Conservation (phyloP, 2,329 filamentous ascomycete species). For the Hypocreales sp. region DNA sequence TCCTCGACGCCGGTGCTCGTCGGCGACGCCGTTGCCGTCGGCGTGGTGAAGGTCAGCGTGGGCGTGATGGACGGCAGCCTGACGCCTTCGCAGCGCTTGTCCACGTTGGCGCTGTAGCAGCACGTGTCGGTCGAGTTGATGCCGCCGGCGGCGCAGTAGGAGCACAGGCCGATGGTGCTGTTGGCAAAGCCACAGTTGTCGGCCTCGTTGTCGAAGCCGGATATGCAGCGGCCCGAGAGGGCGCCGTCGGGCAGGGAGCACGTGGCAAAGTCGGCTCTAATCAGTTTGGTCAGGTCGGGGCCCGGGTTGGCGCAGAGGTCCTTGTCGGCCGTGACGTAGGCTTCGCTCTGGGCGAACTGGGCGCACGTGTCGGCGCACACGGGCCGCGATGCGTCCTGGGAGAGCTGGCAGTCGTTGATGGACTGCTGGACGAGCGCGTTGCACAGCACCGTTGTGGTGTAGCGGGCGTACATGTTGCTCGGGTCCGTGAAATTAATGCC, state of each 20-base stretch:
- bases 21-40: slow-evolving; percentile 23
- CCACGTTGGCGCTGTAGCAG: slow-evolving; percentile 70
- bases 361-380: slow-evolving; percentile 85
- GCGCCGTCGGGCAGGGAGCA: slow-evolving; percentile 74
- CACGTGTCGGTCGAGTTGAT: slow-evolving; percentile 91
- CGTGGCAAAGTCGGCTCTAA: slow-evolving; percentile 82
- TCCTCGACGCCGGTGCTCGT: slow-evolving; percentile 10
- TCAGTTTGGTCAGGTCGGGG: slow-evolving; percentile 53
- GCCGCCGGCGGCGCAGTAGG: slow-evolving; percentile 70
- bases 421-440: slow-evolving; percentile 91
- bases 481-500: slow-evolving; percentile 65
- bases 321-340: slow-evolving; percentile 61
- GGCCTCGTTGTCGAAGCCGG: slow-evolving; percentile 65
- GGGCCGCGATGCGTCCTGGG: slow-evolving; percentile 48
- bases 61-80: slow-evolving; percentile 60
- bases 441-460: slow-evolving; percentile 83
- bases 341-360: slow-evolving; percentile 76
- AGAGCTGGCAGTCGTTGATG: slow-evolving; percentile 49
- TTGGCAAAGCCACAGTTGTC: slow-evolving; percentile 73
- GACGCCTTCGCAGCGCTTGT: slow-evolving; percentile 59
- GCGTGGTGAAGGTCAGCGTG: slow-evolving; percentile 42
- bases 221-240: slow-evolving; percentile 60
- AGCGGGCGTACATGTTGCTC: slow-evolving; percentile 76
- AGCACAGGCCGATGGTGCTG: slow-evolving; percentile 62
- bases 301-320: slow-evolving; percentile 55